Evolutionary conservation across 352 stramenopile species (phyloP).

Genomic region (Pythium folliculosum): DNA sequence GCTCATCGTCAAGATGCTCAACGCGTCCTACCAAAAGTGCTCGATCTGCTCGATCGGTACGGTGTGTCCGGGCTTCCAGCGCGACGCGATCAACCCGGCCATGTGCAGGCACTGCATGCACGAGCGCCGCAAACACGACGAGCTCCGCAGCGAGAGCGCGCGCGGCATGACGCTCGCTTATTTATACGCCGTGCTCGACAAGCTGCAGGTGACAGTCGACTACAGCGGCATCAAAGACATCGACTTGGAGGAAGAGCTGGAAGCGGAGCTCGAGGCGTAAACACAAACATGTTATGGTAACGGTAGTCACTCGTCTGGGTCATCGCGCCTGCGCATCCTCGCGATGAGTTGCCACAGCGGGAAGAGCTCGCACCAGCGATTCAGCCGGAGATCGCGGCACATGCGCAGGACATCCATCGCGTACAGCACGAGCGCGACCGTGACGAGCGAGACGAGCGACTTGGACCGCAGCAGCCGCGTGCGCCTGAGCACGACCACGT

Average conservation of each 20-base stretch:
- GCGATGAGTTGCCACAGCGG: slow-evolving; percentile 25
- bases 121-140: slow-evolving; percentile 65
- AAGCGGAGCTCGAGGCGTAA: slow-evolving; percentile 45
- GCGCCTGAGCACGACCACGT: slow-evolving; percentile 24
- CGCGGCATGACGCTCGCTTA: slow-evolving; percentile 45
- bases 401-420: slow-evolving; percentile 20
- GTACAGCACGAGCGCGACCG: slow-evolving; percentile 22
- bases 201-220: slow-evolving; percentile 57
- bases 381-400: slow-evolving; percentile 7
- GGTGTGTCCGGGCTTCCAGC: slow-evolving; percentile 76
- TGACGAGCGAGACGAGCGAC: slow-evolving; percentile 14
- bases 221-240: slow-evolving; percentile 56
- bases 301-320: slow-evolving; percentile 9
- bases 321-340: slow-evolving; percentile 13
- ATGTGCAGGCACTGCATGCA: slow-evolving; percentile 82
- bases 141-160: slow-evolving; percentile 41
- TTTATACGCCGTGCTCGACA: slow-evolving; percentile 47
- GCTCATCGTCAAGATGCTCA: slow-evolving; percentile 50
- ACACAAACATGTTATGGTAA: not conserved
- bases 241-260: slow-evolving; percentile 57
- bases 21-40: slow-evolving; percentile 63
- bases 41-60: slow-evolving; percentile 63
- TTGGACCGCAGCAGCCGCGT: slow-evolving; percentile 20
- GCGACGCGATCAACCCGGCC: slow-evolving; percentile 61
- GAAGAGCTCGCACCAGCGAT: slow-evolving; percentile 23